Conservation (phyloP, 352 stramenopile species). For the Phytophthora syringae region DNA sequence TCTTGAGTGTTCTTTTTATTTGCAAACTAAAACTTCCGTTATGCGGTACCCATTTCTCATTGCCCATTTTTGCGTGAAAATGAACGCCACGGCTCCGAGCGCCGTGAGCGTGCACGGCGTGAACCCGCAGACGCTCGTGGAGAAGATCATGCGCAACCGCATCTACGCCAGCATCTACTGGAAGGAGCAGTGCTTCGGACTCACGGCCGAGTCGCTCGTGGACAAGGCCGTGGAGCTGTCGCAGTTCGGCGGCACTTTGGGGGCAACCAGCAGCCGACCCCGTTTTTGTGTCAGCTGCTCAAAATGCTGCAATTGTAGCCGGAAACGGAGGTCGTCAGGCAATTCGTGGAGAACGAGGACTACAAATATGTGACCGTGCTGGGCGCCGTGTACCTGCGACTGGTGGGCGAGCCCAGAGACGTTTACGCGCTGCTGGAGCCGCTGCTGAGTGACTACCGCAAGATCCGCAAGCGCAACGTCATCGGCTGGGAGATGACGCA, state of each 20-base stretch:
- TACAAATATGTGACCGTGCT: slow-evolving; percentile 98
- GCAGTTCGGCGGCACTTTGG: slow-evolving; percentile 94
- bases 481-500: slow-evolving; percentile 93
- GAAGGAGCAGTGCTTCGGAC: slow-evolving; percentile 98
- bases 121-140: slow-evolving; percentile 98
- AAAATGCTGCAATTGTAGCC: slow-evolving; percentile 99
- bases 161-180: slow-evolving; percentile 97
- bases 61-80: slow-evolving; percentile 4
- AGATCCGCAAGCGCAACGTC: slow-evolving; percentile 89
- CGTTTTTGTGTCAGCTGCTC: slow-evolving; percentile 98
- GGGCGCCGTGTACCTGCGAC: slow-evolving; percentile 96
- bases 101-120: slow-evolving; percentile 94
- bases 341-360: slow-evolving; percentile 97
- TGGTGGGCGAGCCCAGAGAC: slow-evolving; percentile 93
- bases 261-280: slow-evolving; percentile 96
- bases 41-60: too few species aligned
- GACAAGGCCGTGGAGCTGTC: slow-evolving; percentile 96
- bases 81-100: slow-evolving; percentile 93
- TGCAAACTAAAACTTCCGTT: too few species aligned
- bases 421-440: slow-evolving; percentile 96
- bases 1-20: too few species aligned
- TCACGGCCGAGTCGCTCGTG: slow-evolving; percentile 95
- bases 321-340: slow-evolving; percentile 93
- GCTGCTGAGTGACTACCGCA: slow-evolving; percentile 96
- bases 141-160: slow-evolving; percentile 98